These are phyloP conservation scores for Aspergillus clavatus DNA, from an alignment of 2,329 filamentous ascomycete genomes.

Conservation along the genomic window DNA sequence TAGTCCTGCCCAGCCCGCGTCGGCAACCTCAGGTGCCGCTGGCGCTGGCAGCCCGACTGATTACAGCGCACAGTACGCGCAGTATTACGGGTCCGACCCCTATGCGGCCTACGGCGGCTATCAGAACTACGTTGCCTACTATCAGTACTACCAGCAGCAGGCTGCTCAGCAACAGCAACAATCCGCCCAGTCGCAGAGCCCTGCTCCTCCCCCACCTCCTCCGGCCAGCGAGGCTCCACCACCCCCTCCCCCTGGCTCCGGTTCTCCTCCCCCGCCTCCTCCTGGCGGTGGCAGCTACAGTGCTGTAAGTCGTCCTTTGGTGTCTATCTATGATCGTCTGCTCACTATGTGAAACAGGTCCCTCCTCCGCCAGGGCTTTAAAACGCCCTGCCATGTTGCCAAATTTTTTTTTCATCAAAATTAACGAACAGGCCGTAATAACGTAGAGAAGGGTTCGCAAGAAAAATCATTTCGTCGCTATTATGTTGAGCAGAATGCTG, in stretches of 20 bases:
- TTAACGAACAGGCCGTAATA: neutral
- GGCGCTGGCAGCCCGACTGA: slow-evolving; percentile 48
- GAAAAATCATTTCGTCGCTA: too few species aligned
- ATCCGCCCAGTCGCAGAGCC: slow-evolving; percentile 32
- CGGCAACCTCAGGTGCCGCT: slow-evolving; percentile 24
- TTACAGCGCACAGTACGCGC: slow-evolving; percentile 76
- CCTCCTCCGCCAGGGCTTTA: slow-evolving; percentile 50
- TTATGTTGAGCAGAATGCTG: too few species aligned
- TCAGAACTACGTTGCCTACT: slow-evolving; percentile 59
- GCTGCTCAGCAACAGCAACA: slow-evolving; percentile 45
- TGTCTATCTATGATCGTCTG: neutral
- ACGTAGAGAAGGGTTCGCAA: too few species aligned
- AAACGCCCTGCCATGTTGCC: neutral
- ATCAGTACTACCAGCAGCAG: slow-evolving; percentile 68
- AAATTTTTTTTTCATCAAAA: too few species aligned
- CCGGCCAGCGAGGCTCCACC: slow-evolving; percentile 51
- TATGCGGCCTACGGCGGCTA: slow-evolving; percentile 92
- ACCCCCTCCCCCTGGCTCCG: slow-evolving; percentile 59
- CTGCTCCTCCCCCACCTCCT: slow-evolving; percentile 52
- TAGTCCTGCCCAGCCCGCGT: slow-evolving; percentile 41
- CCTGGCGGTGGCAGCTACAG: slow-evolving; percentile 55
- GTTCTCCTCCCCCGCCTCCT: slow-evolving; percentile 56
- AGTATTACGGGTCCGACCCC: slow-evolving; percentile 75
- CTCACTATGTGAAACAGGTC: slow-evolving; percentile 32
- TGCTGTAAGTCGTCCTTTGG: slow-evolving; percentile 48